Evolutionary conservation across 208 protist genomes (phyloP), one percentile per base, ranked within the genome.

Genomic region (Leishmania braziliensis): DNA sequence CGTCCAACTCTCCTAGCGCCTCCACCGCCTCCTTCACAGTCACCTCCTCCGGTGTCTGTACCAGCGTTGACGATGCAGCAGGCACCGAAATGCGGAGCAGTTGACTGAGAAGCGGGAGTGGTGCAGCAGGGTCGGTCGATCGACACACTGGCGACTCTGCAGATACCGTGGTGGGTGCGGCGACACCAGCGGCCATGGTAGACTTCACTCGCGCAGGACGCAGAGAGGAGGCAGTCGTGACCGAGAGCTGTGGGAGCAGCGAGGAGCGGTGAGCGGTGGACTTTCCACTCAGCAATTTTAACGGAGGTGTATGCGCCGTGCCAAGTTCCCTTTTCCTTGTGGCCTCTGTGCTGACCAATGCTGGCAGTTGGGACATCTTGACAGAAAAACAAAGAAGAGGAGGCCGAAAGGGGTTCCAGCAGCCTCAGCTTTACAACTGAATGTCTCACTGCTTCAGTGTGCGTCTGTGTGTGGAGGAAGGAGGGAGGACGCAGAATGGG

Each of bases 1-100:
- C 68, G 46, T 75, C 65, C 9, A 63, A 54, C 14, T 78, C 82
- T 26, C 82, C 82, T 60, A 86, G 23, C 54, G 65, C 77, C 5
- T 66, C 39, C 5, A 86, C 43, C 5, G 78, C 82, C 16, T 78
- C 78, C 3, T 63, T n/a, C 36, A 86, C 16, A 0, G 78, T 66
- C 9, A 77, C 36, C 14, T 60, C 73, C 53, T n/a, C 36, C 23
- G 9, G 33, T 66, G 36, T 0, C 39, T 48, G 53, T 18, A 26
- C 33, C 33, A 51, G 5, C 73, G 20, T 29, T 39, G 10, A 9
- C n/a, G 12, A 48, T 6, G 43, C 39, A 33, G 68, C 23, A 72
- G 73, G 36, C 73, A 46, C 16, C 5, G 54, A 33, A 9, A 9
- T 4, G 51, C 73, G 53, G 33, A 77, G 53, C 16, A 77, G 56